Evolutionary conservation across 371 early-diverging fungal species (phyloP), one percentile per base, ranked within the genome.

Genomic region (Mortierella sp.): DNA sequence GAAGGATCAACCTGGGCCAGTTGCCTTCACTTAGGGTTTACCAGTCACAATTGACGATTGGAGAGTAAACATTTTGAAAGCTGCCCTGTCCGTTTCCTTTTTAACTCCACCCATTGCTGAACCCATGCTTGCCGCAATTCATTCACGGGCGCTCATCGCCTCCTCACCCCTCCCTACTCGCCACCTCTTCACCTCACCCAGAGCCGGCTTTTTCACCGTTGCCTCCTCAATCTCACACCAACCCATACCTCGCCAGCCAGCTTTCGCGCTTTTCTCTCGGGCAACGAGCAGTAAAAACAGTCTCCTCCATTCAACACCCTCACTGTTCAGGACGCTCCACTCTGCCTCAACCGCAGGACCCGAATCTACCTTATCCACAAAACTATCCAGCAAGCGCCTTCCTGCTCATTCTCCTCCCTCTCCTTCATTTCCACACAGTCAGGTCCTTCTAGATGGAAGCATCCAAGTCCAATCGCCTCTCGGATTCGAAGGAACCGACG

Each of bases 371-470:
- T 24, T 41, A 24, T 68, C 68, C 68, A 68, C 41, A 68, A 10
- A 18, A 6, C 43, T 41, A 24, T 41, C 68, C 56, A 27, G 56
- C 24, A 27, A 24, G 27, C 24, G 16, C 27, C 56, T n/a, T 68
- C 68, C 38, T 38, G 5, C 29, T 35, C 18, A 16, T 35, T 63
- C 35, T 14, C 35, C 63, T 60, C 60, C 29, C 6, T 32, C 38
- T 18, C 18, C 18, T n/a, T 29, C 54, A 32, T 44, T 27, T 29
- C 74, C 78, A 0, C 84, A 75, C 46, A 85, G 86, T 46, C n/a
- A 6, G 10, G 77, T 81, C 1, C 44, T 60, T 3, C 27, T n/a
- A 5, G 79, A 82, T 75, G 86, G 86, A 10, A 72, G 32, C 2
- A 70, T 73, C 55, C 68, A 65, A 21, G 58, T 85, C 11, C 24